These are phyloP conservation scores for Penicillium cosmopolitanum DNA, from an alignment of 495 filamentous ascomycete species.

Conservation along the genomic window DNA sequence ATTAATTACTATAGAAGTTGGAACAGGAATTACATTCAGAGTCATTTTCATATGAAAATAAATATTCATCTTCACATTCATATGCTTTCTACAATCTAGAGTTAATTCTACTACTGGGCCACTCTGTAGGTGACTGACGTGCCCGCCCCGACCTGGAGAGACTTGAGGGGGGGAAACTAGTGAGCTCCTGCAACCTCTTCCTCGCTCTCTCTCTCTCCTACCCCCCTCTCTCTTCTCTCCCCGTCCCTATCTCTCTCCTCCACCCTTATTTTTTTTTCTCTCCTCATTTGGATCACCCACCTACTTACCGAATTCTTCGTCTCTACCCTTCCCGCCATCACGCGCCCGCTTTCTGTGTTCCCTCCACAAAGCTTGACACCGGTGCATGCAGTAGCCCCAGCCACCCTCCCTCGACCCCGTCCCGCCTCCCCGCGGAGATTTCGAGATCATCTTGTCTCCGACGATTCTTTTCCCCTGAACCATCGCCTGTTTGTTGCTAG, in stretches of 20 bases:
- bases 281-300: not conserved
- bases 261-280: slow-evolving; percentile 1
- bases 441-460: not conserved
- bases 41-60: too few relatives aligned
- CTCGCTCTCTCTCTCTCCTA: slow-evolving; percentile 10
- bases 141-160: not conserved
- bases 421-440: slow-evolving; percentile 2
- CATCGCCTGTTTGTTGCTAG: slow-evolving; percentile 17
- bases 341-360: slow-evolving; percentile 30
- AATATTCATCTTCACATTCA: too few relatives aligned
- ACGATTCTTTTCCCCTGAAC: slow-evolving; percentile 7
- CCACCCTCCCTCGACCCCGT: slow-evolving; percentile 7
- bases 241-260: slow-evolving; percentile 6
- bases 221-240: slow-evolving; percentile 3
- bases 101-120: too few relatives aligned
- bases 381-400: slow-evolving; percentile 14
- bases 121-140: not conserved
- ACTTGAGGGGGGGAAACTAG: slow-evolving; percentile 5
- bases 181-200: slow-evolving; percentile 25
- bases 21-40: too few relatives aligned
- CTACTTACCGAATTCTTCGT: not conserved
- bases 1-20: too few relatives aligned
- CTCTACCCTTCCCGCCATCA: slow-evolving; percentile 15
- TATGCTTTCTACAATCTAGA: too few relatives aligned
- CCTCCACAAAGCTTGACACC: slow-evolving; percentile 19